A percentile compares a stretch with the other conserved stretches of the same genome.
Evolutionary conservation across 768 basidiomycete genomes (phyloP).

Genomic region (Russula brevipes): DNA sequence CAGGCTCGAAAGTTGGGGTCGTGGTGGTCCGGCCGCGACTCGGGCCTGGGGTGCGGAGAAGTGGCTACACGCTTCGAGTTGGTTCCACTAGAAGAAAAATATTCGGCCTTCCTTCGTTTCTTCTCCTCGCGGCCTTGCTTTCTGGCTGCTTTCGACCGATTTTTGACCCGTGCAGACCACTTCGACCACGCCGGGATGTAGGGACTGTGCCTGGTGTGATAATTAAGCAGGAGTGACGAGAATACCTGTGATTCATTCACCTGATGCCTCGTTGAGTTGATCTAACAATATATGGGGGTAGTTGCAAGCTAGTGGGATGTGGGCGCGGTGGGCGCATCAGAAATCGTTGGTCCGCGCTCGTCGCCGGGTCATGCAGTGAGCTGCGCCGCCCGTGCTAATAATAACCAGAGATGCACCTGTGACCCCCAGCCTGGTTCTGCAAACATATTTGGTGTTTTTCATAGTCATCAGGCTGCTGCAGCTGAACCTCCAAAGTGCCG

Average conservation of each 20-base stretch:
- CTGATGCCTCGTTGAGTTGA: slow-evolving; percentile 12
- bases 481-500: no score
- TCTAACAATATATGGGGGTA: slow-evolving; percentile 22
- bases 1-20: slow-evolving; percentile 1
- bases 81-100: slow-evolving; percentile 39
- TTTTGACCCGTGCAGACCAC: slow-evolving; percentile 14
- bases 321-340: no score
- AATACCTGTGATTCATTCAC: background rate
- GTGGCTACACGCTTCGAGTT: slow-evolving; percentile 41
- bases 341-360: no score
- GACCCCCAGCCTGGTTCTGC: no score
- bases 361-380: no score
- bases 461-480: no score
- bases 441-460: no score
- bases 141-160: slow-evolving; percentile 55
- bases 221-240: background rate
- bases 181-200: slow-evolving; percentile 1
- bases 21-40: slow-evolving; percentile 28
- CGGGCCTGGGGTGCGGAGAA: slow-evolving; percentile 38
- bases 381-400: no score
- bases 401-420: no score
- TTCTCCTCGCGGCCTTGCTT: slow-evolving; percentile 55
- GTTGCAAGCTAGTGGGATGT: slow-evolving; percentile 5
- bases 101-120: slow-evolving; percentile 60
- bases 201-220: background rate